A percentile compares a stretch with the other conserved stretches of the same genome.
Conservation (phyloP, 495 filamentous ascomycete genomes). For the Aspergillus conjunctus region DNA sequence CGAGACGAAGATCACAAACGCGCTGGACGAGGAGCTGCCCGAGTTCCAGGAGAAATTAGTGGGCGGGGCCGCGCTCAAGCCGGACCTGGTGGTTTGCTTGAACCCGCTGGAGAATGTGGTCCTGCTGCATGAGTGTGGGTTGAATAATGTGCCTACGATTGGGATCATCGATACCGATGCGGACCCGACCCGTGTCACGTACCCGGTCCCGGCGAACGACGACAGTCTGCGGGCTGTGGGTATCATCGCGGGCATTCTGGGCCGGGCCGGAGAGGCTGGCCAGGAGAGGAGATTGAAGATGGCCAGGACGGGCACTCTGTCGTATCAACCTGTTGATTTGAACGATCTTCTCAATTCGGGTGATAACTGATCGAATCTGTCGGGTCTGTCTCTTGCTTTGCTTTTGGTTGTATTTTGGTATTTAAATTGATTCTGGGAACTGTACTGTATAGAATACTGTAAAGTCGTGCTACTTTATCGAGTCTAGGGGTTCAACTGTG, state of each 20-base stretch:
- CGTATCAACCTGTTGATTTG: constrained; percentile 53
- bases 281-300: constrained; percentile 62
- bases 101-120: constrained; percentile 92
- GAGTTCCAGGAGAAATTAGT: constrained; percentile 64
- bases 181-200: constrained; percentile 92
- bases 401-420: constrained; percentile 25
- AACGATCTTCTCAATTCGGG: constrained; percentile 21
- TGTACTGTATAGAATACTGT: constrained; percentile 44
- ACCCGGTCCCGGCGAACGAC: constrained; percentile 95
- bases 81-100: constrained; percentile 89
- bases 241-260: constrained; percentile 83
- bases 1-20: constrained; percentile 68
- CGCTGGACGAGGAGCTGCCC: constrained; percentile 64
- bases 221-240: constrained; percentile 83
- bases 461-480: constrained; percentile 28
- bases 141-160: constrained; percentile 89
- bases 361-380: constrained; percentile 26
- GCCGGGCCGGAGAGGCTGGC: constrained; percentile 79
- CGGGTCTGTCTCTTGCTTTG: constrained; percentile 11
- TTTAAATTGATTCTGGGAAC: constrained; percentile 27
- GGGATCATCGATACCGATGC: constrained; percentile 93
- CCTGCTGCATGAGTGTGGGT: constrained; percentile 84
- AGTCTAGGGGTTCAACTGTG: constrained; percentile 4
- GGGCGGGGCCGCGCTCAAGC: constrained; percentile 66
- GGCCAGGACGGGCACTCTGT: constrained; percentile 60